Evolutionary conservation across 2,329 filamentous ascomycete genomes (phyloP).

Genomic region (Metarhizium sp.): DNA sequence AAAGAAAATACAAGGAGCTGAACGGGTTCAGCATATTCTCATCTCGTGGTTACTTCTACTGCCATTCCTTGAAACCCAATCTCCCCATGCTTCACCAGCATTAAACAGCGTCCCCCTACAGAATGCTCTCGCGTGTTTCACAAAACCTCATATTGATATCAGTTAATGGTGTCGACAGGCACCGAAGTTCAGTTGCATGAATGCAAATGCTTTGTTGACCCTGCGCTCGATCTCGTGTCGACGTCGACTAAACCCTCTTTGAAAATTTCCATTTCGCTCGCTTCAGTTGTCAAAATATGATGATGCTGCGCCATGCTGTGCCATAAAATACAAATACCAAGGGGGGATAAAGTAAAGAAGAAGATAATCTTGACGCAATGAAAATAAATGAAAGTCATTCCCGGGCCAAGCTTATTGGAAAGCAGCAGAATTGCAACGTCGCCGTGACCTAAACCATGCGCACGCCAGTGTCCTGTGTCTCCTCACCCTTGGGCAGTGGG

Average conservation of each 20-base stretch:
- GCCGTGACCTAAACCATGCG: conserved; percentile 22
- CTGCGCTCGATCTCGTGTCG: background rate
- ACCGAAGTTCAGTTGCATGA: background rate
- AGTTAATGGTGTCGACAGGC: background rate
- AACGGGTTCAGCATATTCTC: background rate
- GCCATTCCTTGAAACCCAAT: background rate
- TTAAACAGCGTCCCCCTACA: background rate
- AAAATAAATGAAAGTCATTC: background rate
- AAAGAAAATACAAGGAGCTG: conserved; percentile 4
- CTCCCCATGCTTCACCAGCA: background rate
- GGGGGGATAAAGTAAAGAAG: background rate
- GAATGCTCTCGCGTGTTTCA: background rate
- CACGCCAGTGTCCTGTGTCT: conserved; percentile 16
- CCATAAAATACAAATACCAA: conserved; percentile 3
- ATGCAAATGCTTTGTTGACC: background rate
- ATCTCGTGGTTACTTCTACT: background rate
- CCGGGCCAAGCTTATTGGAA: conserved; percentile 2
- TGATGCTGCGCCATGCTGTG: conserved; percentile 2
- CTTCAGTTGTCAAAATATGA: background rate
- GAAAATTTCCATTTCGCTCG: conserved; percentile 9
- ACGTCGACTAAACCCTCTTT: background rate
- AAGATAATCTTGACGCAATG: background rate
- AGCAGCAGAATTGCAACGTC: conserved; percentile 10
- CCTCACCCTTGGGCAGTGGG: conserved; percentile 36
- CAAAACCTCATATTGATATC: background rate